Evolutionary conservation across 164 flowering plant genomes (phyloP).

Genomic region (Hamamelis virginiana): DNA sequence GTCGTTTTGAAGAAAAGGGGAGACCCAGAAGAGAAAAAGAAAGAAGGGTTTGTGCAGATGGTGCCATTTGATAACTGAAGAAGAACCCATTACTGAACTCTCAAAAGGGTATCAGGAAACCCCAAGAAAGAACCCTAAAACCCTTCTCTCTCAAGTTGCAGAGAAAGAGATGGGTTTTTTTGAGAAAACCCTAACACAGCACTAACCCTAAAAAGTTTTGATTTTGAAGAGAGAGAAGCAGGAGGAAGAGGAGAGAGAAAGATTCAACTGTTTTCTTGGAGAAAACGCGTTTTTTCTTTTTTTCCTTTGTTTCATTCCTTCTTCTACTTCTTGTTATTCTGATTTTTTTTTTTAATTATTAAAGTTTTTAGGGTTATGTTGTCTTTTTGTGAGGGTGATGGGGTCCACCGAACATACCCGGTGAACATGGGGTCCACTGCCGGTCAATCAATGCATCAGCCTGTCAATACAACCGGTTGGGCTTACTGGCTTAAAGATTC

Average conservation of each 20-base stretch:
- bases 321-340: constrained; percentile 5
- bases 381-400: constrained; percentile 8
- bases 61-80: constrained; percentile 30
- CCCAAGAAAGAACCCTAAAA: constrained; percentile 3
- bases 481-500: too few relatives aligned
- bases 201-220: constrained; percentile 26
- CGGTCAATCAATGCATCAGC: constrained; percentile 13
- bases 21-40: constrained; percentile 17
- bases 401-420: constrained; percentile 15
- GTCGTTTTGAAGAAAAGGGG: background rate
- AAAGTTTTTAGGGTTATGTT: constrained; percentile 9
- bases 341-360: background rate
- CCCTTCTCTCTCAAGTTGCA: constrained; percentile 6
- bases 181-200: background rate
- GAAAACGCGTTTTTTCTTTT: constrained; percentile 36
- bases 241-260: constrained; percentile 13
- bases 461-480: too few relatives aligned
- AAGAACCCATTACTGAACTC: constrained; percentile 35
- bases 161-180: constrained; percentile 8
- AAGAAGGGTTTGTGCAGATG: constrained; percentile 22
- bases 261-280: constrained; percentile 17
- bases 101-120: constrained; percentile 24
- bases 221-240: constrained; percentile 4
- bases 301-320: background rate
- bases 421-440: background rate